phyloP scores from a whole-genome alignment of 495 filamentous ascomycete genomes.

The Podospora comata region DNA sequence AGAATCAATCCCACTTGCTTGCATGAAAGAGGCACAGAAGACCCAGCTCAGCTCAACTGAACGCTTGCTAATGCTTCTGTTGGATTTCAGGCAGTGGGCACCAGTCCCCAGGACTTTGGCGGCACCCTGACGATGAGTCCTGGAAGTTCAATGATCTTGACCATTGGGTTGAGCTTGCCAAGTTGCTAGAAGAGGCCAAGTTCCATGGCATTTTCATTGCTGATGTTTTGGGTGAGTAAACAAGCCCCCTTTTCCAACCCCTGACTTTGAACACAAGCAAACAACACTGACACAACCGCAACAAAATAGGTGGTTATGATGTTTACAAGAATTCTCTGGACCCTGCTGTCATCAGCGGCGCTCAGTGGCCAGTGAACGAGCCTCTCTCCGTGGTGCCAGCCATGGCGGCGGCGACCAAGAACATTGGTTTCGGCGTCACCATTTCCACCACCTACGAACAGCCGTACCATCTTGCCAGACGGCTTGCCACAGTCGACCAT shows the following conservation, averaged over 20 bases:
- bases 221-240: conserved; percentile 25
- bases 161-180: conserved; percentile 57
- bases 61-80: background rate
- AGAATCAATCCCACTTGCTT: background rate
- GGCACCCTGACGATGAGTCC: conserved; percentile 53
- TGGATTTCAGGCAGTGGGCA: conserved; percentile 51
- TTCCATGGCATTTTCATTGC: conserved; percentile 65
- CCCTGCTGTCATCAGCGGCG: conserved; percentile 56
- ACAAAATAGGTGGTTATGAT: conserved; percentile 53
- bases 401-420: conserved; percentile 54
- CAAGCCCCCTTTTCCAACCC: conserved; percentile 6
- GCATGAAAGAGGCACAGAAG: background rate
- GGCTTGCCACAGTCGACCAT: conserved; percentile 65
- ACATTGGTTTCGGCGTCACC: conserved; percentile 64
- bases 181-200: conserved; percentile 55
- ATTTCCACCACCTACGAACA: conserved; percentile 65
- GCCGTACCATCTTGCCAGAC: conserved; percentile 64
- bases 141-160: conserved; percentile 50
- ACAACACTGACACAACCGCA: background rate
- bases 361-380: conserved; percentile 66
- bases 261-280: background rate
- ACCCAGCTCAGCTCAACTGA: background rate
- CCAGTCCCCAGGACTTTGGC: conserved; percentile 61
- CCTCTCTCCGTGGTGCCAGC: conserved; percentile 45
- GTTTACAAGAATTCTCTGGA: conserved; percentile 60